Base-by-base conservation (phyloP, 352 stramenopile genomes). In the Phytophthora crassamura region DNA sequence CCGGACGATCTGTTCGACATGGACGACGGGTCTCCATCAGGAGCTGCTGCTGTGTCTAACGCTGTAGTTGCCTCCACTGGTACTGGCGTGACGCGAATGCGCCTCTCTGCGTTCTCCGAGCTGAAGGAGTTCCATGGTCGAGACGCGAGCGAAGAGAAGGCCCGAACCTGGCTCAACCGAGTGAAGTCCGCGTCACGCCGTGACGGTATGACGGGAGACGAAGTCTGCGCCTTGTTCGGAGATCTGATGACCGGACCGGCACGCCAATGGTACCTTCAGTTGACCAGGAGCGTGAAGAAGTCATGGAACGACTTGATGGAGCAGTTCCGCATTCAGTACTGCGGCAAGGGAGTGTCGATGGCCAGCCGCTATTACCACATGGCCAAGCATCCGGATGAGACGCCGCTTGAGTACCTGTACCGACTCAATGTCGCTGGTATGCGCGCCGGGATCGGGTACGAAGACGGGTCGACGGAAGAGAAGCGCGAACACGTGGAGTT, bases 291-390 rank as follows among this genome's bases (percentile, higher is more conserved):
- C n/a, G n/a, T n/a, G n/a, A n/a, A n/a, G n/a, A n/a, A n/a, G n/a
- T n/a, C n/a, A n/a, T n/a, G n/a, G n/a, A n/a, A n/a, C n/a, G n/a
- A n/a, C n/a, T 32, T 62, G n/a, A 58, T n/a, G n/a, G 51, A 58
- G 1, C 40, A 62, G 35, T 68, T 62, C 50, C 50, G 28, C 34
- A 5, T 68, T 8, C 60, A 68, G 33, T 68, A 68, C 45, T 68
- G 43, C 25, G 51, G 51, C 3, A 69, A 59, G 34, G 49, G 59
- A 4, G 25, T 69, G n/a, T 69, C 60, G 3, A 56, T 62, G 25
- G 50, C 60, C 11, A 59, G 42, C 16, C 20, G 45, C 3, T 67
- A 67, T 16, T 67, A 51, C n/a, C 59, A 67, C 10, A 35, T 41
- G 0, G 25, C 46, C 0, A 47, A 49, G 42, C 33, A 50, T 4